Percentiles rank a stretch among this genome's conserved stretches.
Conservation (phyloP, 1,139 yeast species). For the Geotrichum aggregatum region DNA sequence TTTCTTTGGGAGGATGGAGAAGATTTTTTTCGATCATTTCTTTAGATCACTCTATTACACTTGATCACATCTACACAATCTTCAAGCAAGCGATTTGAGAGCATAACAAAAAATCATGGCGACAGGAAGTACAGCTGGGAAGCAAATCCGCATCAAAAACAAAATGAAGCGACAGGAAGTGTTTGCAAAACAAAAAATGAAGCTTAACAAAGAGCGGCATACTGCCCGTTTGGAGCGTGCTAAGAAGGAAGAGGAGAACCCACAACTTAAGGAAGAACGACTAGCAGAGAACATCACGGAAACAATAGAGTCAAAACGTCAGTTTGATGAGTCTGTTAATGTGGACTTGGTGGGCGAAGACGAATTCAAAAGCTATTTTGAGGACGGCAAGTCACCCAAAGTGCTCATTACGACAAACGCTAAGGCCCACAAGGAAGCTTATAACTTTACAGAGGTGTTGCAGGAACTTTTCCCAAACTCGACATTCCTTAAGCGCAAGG, state of each 20-base stretch:
- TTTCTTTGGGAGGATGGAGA: background rate
- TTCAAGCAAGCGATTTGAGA: background rate
- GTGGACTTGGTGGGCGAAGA: constrained; percentile 77
- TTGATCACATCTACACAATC: background rate
- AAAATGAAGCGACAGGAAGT: constrained; percentile 77
- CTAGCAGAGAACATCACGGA: constrained; percentile 75
- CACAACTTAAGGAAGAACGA: constrained; percentile 75
- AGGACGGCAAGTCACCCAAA: constrained; percentile 63
- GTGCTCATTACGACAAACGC: constrained; percentile 85
- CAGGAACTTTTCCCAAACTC: constrained; percentile 82
- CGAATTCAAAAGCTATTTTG: constrained; percentile 63
- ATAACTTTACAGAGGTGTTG: constrained; percentile 82
- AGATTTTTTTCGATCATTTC: background rate
- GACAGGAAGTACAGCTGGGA: constrained; percentile 17
- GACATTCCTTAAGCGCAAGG: constrained; percentile 81
- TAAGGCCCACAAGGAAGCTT: constrained; percentile 79
- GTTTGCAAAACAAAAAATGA: constrained; percentile 68
- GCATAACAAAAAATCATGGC: constrained; percentile 11
- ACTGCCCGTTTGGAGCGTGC: constrained; percentile 72
- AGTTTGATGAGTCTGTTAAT: constrained; percentile 81
- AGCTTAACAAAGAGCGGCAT: constrained; percentile 72
- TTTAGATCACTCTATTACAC: background rate
- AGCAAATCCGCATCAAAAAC: constrained; percentile 39
- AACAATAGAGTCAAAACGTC: constrained; percentile 85
- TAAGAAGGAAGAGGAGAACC: constrained; percentile 76